A percentile compares a stretch with the other conserved stretches of the same genome.
Evolutionary conservation across 805 yeast genomes (phyloP).

Genomic region (Ogataea nonfermentans): DNA sequence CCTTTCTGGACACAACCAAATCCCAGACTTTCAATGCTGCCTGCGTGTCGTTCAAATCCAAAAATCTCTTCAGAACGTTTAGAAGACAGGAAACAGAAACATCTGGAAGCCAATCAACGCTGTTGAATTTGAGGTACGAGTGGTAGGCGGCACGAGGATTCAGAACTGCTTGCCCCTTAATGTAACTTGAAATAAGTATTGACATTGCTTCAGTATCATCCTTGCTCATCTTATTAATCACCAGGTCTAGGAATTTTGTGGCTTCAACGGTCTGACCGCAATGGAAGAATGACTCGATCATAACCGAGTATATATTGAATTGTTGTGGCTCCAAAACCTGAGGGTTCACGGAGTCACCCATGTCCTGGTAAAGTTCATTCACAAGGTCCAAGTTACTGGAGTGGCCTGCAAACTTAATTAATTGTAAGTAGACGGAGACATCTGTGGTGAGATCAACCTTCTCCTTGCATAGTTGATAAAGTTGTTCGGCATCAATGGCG

Average conservation of each 20-base stretch:
- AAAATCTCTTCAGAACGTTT: conserved; percentile 25
- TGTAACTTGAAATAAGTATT: conserved; percentile 26
- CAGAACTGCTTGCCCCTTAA: conserved; percentile 28
- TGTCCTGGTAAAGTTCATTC: conserved; percentile 36
- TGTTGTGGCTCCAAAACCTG: conserved; percentile 31
- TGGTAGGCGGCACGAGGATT: conserved; percentile 28
- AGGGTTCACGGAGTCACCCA: conserved; percentile 20
- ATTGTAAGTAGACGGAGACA: conserved; percentile 36
- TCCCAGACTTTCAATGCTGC: conserved; percentile 33
- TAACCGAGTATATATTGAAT: conserved; percentile 47
- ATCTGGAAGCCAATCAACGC: conserved; percentile 35
- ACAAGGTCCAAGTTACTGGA: conserved; percentile 39
- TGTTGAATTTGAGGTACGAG: conserved; percentile 28
- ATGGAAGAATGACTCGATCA: conserved; percentile 51
- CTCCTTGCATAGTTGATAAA: conserved; percentile 19
- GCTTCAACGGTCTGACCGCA: conserved; percentile 51
- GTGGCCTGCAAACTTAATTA: conserved; percentile 40
- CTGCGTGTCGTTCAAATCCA: conserved; percentile 23
- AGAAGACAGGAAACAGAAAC: conserved; percentile 29
- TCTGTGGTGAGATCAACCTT: conserved; percentile 12
- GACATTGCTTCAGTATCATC: conserved; percentile 18
- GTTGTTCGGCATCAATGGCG: conserved; percentile 16
- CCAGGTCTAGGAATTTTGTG: conserved; percentile 53
- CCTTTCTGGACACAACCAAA: conserved; percentile 31
- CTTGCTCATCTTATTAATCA: conserved; percentile 33